These are phyloP conservation scores for Vinca minor DNA, from an alignment of 257 asterid species.

Conservation along the genomic window DNA sequence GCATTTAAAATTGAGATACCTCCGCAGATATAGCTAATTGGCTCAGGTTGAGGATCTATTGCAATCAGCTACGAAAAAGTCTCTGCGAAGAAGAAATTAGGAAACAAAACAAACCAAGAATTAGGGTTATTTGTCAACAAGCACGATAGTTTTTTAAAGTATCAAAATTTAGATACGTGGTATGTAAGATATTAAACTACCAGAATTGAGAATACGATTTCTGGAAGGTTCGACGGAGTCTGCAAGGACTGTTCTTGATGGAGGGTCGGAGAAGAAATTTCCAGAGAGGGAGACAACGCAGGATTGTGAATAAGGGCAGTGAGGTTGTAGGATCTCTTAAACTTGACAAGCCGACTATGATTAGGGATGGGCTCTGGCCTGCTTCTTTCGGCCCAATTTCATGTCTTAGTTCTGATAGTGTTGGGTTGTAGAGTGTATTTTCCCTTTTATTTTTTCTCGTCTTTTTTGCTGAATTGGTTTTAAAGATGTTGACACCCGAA, in stretches of 20 bases:
- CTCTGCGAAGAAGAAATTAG: background rate
- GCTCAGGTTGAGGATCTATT: conserved; percentile 75
- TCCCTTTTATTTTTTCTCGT: no score
- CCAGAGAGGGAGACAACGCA: background rate
- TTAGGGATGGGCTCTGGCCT: background rate
- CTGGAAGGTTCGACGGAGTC: background rate
- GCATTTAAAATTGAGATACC: conserved; percentile 20
- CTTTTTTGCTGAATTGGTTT: no score
- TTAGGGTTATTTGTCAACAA: background rate
- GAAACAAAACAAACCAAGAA: background rate
- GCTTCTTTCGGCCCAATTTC: background rate
- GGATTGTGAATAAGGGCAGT: background rate
- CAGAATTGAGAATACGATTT: background rate
- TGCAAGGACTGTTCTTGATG: background rate
- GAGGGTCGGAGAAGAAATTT: background rate
- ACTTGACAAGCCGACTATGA: background rate
- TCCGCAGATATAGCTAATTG: conserved; percentile 65
- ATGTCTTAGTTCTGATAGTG: background rate
- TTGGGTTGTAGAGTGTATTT: no score
- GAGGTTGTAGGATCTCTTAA: background rate
- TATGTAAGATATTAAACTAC: background rate
- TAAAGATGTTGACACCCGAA: no score
- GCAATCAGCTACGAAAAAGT: background rate
- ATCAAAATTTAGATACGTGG: no score
- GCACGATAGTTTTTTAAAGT: background rate